Evolutionary conservation across 108 stramenopile genomes (phyloP).

Genomic region (Nitzschia sp.): DNA sequence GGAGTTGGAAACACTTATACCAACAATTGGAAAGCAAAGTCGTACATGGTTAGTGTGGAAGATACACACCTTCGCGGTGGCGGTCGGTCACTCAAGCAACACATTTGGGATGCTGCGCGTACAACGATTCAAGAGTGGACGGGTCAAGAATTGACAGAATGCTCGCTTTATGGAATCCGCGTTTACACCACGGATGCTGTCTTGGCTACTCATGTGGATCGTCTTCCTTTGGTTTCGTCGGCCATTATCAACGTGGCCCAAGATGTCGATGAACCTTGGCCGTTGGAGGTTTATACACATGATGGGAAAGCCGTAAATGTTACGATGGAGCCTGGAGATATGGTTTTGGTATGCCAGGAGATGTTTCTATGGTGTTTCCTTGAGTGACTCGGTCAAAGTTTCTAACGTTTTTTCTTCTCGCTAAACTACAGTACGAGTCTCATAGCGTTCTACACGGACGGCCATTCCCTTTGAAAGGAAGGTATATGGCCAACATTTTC

Average conservation of each 20-base stretch:
- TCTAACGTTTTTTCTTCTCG: neutral
- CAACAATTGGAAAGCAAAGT: slow-evolving; percentile 71
- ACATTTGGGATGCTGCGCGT: slow-evolving; percentile 71
- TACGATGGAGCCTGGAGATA: slow-evolving; percentile 86
- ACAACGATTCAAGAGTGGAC: slow-evolving; percentile 86
- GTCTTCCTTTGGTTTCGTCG: slow-evolving; percentile 81
- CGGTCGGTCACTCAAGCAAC: slow-evolving; percentile 58
- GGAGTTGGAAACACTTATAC: slow-evolving; percentile 73
- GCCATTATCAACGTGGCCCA: slow-evolving; percentile 88
- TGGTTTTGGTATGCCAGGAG: slow-evolving; percentile 17
- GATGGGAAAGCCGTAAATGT: slow-evolving; percentile 87
- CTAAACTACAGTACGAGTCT: slow-evolving; percentile 60
- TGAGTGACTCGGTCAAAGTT: too few species aligned
- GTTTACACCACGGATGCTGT: slow-evolving; percentile 65
- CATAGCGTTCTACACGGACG: slow-evolving; percentile 87
- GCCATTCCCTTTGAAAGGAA: slow-evolving; percentile 82
- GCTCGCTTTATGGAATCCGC: slow-evolving; percentile 82
- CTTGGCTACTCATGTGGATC: slow-evolving; percentile 82
- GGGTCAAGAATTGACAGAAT: slow-evolving; percentile 73
- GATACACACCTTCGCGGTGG: slow-evolving; percentile 55
- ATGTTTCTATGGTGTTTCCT: too few species aligned
- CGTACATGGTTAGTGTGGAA: slow-evolving; percentile 73
- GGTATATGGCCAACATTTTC: slow-evolving; percentile 82
- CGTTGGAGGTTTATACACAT: slow-evolving; percentile 81
- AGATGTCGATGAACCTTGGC: slow-evolving; percentile 86